Percentiles rank a stretch among this genome's conserved stretches.
These are phyloP conservation scores for Elasticomyces elasticus DNA, from an alignment of 495 filamentous ascomycete genomes.

Conservation along the genomic window DNA sequence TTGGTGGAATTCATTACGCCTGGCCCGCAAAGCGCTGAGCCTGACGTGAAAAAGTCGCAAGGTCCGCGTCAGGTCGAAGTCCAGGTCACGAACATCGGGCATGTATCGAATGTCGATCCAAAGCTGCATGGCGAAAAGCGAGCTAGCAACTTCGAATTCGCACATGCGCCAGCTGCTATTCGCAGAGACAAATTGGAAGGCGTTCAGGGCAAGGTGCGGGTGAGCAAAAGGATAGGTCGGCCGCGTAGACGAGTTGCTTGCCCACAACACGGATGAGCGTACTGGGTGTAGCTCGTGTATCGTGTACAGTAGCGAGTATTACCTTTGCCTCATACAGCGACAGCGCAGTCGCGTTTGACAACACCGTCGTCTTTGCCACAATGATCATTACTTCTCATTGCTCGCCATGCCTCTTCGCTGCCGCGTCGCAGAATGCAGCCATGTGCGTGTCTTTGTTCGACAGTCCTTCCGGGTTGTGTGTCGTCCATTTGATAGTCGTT, in stretches of 20 bases:
- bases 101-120: too few relatives aligned
- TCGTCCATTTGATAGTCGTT: conserved; percentile 24
- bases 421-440: conserved; percentile 22
- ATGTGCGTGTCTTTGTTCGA: conserved; percentile 18
- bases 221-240: neutral
- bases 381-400: conserved; percentile 1
- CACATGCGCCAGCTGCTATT: too few relatives aligned
- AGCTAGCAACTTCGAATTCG: neutral
- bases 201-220: neutral
- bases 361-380: too few relatives aligned
- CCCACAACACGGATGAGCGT: neutral
- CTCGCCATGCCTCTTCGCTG: neutral
- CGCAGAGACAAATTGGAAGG: neutral
- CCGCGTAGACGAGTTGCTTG: neutral
- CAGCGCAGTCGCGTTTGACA: too few relatives aligned
- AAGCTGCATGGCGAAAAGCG: too few relatives aligned
- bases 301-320: neutral
- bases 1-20: neutral
- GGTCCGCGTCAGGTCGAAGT: too few relatives aligned
- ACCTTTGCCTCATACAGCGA: too few relatives aligned
- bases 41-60: neutral
- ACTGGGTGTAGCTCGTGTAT: neutral
- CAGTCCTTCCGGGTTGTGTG: conserved; percentile 22
- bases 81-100: too few relatives aligned
- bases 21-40: neutral